Evolutionary conservation across 83 land plant species (phyloP).

Genomic region (Isoetes engelmannii): DNA sequence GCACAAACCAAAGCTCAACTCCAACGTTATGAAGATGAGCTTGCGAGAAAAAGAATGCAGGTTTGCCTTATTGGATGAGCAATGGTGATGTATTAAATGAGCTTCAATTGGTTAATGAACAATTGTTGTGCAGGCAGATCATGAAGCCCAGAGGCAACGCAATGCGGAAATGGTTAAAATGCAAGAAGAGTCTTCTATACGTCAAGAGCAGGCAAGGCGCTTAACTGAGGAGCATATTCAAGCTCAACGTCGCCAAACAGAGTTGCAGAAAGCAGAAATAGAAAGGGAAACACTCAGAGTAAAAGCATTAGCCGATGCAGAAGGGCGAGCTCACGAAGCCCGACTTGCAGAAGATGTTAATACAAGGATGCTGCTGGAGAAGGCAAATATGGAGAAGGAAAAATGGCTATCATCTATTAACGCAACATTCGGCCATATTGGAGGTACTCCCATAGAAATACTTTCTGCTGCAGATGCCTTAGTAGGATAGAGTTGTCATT

Average conservation of each 20-base stretch:
- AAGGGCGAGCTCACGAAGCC: slow-evolving; percentile 86
- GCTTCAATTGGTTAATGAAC: not conserved
- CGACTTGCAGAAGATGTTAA: slow-evolving; percentile 79
- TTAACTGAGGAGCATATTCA: slow-evolving; percentile 86
- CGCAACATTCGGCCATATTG: slow-evolving; percentile 72
- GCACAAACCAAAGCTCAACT: slow-evolving; percentile 92
- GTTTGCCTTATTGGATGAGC: slow-evolving; percentile 19
- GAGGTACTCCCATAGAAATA: slow-evolving; percentile 39
- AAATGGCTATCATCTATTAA: slow-evolving; percentile 94
- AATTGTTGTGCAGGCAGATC: slow-evolving; percentile 51
- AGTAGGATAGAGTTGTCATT: too few relatives aligned
- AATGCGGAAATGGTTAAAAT: slow-evolving; percentile 76
- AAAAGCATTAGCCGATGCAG: slow-evolving; percentile 88
- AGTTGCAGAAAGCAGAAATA: slow-evolving; percentile 79
- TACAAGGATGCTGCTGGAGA: slow-evolving; percentile 60
- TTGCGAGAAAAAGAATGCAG: slow-evolving; percentile 91
- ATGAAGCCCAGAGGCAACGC: slow-evolving; percentile 74
- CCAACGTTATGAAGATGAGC: slow-evolving; percentile 92
- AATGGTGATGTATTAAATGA: not conserved
- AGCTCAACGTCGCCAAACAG: slow-evolving; percentile 80
- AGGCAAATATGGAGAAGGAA: slow-evolving; percentile 75
- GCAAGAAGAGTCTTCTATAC: slow-evolving; percentile 80
- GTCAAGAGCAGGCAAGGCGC: slow-evolving; percentile 77
- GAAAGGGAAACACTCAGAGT: slow-evolving; percentile 86
- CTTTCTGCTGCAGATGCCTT: too few relatives aligned